Base-by-base conservation (phyloP, 1,284 basidiomycete species). In the Tilletia horrida region DNA sequence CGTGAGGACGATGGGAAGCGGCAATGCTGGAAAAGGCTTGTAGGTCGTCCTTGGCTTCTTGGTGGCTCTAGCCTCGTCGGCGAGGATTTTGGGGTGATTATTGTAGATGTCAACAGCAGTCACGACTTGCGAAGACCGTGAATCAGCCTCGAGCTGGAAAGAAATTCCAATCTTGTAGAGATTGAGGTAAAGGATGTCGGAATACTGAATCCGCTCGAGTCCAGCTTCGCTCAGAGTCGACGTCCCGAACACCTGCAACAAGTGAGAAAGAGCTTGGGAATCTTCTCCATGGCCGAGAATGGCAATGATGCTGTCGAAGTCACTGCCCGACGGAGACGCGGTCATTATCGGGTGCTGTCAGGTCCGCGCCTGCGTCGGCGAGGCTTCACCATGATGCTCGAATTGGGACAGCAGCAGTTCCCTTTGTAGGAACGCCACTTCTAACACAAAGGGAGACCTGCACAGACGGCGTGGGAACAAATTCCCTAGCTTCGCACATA, bases 41-140 rank as follows among this genome's bases (percentile, higher is more conserved):
- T 48, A 48, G 6, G 35, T 48, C 16, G 45, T 48, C 16, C 16
- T 48, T 7, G 45, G 35, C 35, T 11, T 40, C 11, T 40, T 40
- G 6, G 35, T 40, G 4, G 35, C 35, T 11, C 11, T 40, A 40
- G 35, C 35, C 11, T 40, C 35, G 11, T 40, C 35, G 35, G 6
- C 35, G 35, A 40, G 35, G 35, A 40, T 25, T 27, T 64, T 16
- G 2, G 35, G 48, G 4, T 16, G 29, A 27, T 42, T 21, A 44
- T 64, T 64, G 63, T 64, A 64, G 18, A 64, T 8, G 18, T 64
- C 63, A 3, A 64, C 48, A 3, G 63, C 63, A 4, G 63, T 40
- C 14, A 64, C 29, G 2, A 45, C 8, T 21, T 23, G 31, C 2
- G 31, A 4, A 2, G 48, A 13, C n/a, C 4, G n/a, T 43, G 31